A percentile compares a stretch with the other conserved stretches of the same genome.
Conservation (phyloP, 1,139 yeast species). For the Arxiozyma heterogenica region DNA sequence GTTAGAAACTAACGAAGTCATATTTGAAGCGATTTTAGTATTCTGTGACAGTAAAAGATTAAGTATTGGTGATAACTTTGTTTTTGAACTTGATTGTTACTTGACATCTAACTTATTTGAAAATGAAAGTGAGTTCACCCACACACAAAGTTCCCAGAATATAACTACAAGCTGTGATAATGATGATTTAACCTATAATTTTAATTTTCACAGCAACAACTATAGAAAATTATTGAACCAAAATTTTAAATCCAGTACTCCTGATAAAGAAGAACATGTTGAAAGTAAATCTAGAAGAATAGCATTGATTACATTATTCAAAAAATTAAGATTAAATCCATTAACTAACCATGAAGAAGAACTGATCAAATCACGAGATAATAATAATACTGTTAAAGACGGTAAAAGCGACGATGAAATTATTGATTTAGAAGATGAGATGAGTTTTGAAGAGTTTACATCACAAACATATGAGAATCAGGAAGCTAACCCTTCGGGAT, state of each 20-base stretch:
- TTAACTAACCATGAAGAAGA: conserved; percentile 18
- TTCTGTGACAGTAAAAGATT: conserved; percentile 45
- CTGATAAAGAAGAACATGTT: conserved; percentile 38
- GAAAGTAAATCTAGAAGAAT: conserved; percentile 45
- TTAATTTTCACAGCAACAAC: conserved; percentile 6
- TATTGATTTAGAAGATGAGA: conserved; percentile 27
- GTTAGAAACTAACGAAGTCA: conserved; percentile 41
- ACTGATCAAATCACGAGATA: conserved; percentile 1
- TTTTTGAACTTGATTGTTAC: conserved; percentile 54
- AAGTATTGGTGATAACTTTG: conserved; percentile 65
- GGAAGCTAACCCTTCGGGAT: conserved; percentile 24
- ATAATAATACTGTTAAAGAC: conserved; percentile 13
- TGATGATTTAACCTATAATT: conserved; percentile 9
- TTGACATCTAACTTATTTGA: conserved; percentile 47
- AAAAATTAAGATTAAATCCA: conserved; percentile 36
- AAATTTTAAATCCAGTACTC: conserved; percentile 3
- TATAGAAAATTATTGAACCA: conserved; percentile 34
- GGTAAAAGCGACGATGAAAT: conserved; percentile 8
- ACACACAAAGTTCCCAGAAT: conserved; percentile 8
- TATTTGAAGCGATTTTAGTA: conserved; percentile 52
- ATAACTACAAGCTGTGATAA: neutral
- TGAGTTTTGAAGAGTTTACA: conserved; percentile 6
- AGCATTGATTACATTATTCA: conserved; percentile 51
- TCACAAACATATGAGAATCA: conserved; percentile 8
- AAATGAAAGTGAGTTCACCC: conserved; percentile 4